phyloP scores from a whole-genome alignment of 2,329 filamentous ascomycete species.

The Tolypocladium tropicale region DNA sequence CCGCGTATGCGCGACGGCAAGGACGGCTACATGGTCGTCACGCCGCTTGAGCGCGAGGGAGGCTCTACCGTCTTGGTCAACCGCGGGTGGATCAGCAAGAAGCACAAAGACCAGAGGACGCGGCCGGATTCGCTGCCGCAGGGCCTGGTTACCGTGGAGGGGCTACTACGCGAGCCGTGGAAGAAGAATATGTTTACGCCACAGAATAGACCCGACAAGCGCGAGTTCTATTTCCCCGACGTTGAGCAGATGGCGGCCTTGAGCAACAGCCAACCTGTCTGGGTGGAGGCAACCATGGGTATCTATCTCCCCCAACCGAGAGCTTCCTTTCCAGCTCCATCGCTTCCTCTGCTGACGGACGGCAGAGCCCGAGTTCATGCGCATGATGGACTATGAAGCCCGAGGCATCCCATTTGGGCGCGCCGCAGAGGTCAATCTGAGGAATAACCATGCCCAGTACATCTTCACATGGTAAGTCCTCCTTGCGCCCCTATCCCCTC shows the following conservation, averaged over 20 bases:
- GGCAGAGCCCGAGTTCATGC: slow-evolving; percentile 67
- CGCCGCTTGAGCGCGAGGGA: slow-evolving; percentile 67
- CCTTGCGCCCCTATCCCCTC: background rate
- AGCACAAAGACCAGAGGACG: slow-evolving; percentile 54
- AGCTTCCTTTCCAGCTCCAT: background rate
- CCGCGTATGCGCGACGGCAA: slow-evolving; percentile 82
- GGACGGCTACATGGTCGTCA: slow-evolving; percentile 85
- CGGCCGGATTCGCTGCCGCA: slow-evolving; percentile 54
- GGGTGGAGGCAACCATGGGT: slow-evolving; percentile 96
- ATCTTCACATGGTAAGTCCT: slow-evolving; percentile 88
- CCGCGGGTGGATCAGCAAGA: slow-evolving; percentile 83
- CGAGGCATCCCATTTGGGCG: slow-evolving; percentile 86
- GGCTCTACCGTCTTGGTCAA: slow-evolving; percentile 74
- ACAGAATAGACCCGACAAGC: slow-evolving; percentile 70
- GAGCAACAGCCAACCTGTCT: slow-evolving; percentile 76
- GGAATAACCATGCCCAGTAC: slow-evolving; percentile 96
- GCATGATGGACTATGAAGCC: slow-evolving; percentile 61
- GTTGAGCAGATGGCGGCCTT: slow-evolving; percentile 81
- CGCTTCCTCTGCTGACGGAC: slow-evolving; percentile 2
- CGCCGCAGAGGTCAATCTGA: slow-evolving; percentile 78
- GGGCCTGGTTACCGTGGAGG: slow-evolving; percentile 70
- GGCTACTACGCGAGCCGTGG: slow-evolving; percentile 78
- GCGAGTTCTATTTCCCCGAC: slow-evolving; percentile 92
- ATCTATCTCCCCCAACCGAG: slow-evolving; percentile 14
- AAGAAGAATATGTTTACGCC: slow-evolving; percentile 99